A percentile compares a stretch with the other conserved stretches of the same genome.
Evolutionary conservation across 164 flowering plant species (phyloP).

Genomic region (Macadamia integrifolia): DNA sequence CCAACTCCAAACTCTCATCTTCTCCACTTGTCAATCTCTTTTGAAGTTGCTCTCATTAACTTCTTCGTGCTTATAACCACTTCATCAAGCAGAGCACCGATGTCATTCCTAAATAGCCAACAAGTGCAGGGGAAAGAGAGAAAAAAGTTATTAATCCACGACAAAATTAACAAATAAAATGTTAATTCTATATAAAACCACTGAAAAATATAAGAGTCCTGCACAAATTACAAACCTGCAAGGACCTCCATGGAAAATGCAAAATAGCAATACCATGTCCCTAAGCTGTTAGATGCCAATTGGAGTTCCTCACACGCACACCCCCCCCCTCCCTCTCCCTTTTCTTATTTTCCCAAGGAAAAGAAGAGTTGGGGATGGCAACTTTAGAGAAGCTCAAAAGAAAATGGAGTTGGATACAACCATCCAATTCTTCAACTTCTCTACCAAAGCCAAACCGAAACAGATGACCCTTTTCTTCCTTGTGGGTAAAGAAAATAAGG

Average conservation of each 20-base stretch:
- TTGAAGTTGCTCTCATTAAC: conserved; percentile 55
- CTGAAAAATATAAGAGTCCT: too few relatives aligned
- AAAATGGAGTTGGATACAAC: not conserved
- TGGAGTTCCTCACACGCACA: not conserved
- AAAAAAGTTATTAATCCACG: not conserved
- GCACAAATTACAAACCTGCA: not conserved
- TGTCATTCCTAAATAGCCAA: conserved; percentile 46
- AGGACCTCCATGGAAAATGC: not conserved
- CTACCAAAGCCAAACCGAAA: not conserved
- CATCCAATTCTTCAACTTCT: not conserved
- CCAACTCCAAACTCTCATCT: conserved; percentile 22
- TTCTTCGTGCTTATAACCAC: conserved; percentile 61
- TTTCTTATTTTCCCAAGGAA: too few relatives aligned
- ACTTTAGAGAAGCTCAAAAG: not conserved
- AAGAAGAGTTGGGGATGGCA: too few relatives aligned
- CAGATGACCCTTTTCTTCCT: not conserved
- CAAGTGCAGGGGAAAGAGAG: not conserved
- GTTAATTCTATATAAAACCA: too few relatives aligned
- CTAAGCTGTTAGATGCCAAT: not conserved
- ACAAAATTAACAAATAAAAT: too few relatives aligned
- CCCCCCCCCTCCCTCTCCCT: too few relatives aligned
- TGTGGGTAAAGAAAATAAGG: too few relatives aligned
- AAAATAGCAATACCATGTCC: not conserved
- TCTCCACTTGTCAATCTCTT: conserved; percentile 85
- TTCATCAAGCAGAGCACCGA: conserved; percentile 58